Base-by-base conservation (phyloP, 2,329 filamentous ascomycete species). In the Trichophyton schoenleinii region DNA sequence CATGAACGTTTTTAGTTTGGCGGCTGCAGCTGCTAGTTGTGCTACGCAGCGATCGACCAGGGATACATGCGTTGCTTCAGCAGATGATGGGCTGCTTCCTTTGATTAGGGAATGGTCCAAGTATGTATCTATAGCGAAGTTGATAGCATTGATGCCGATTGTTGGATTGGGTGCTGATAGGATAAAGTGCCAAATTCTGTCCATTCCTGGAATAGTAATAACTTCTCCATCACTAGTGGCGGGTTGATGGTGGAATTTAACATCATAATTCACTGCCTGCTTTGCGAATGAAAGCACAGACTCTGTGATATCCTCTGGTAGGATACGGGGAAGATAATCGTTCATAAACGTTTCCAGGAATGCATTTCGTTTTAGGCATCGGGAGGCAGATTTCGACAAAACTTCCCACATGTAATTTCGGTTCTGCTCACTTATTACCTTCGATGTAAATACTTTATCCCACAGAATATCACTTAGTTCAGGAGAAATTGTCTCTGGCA, bases 111-210 rank as follows among this genome's bases (percentile, higher is more conserved):
- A 64, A 61, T 78, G 74, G 61, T 84, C 79, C 38, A 94, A 78
- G 68, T 94, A 95, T 11, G 90, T 79, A 25, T 86, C 81, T 25
- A 91, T 89, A 2, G 95, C 82, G 22, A 85, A 84, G 58, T 79
- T 79, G 34, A 87, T 90, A 0, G 89, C 87, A 59, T 79, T 75
- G 20, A 81, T 79, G 66, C 89, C 88, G 57, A 95, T 84, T 0
- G 79, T 81, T 42, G 81, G 77, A 42, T 82, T 77, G 3, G 84
- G 83, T 1, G 88, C 84, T 15, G 82, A 85, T 60, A 95, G 76
- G 38, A 92, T 84, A 67, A 96, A 83, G 25, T 84, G 83, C 91
- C 91, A 96, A n/a, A 96, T 77, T 62, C 91, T 81, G 66, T 94
- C 87, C 64, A 78, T 77, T 5, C 79, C 78, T 3, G 78, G 76